A percentile compares a stretch with the other conserved stretches of the same genome.
phyloP scores from a whole-genome alignment of 2,329 filamentous ascomycete genomes.

The Beauveria pseudobassiana region DNA sequence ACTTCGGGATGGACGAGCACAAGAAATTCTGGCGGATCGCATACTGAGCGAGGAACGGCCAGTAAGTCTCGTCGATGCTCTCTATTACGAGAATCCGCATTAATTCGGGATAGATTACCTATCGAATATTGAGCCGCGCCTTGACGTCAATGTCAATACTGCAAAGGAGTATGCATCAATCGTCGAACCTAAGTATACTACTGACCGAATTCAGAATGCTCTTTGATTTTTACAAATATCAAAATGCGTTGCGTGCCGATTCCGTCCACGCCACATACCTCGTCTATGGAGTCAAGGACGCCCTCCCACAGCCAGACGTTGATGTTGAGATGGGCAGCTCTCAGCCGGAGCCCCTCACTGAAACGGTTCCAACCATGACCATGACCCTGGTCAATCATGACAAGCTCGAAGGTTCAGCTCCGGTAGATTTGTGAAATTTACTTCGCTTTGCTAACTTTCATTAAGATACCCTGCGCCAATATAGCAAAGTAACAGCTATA shows the following conservation, averaged over 20 bases:
- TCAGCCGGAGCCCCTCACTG: constrained; percentile 41
- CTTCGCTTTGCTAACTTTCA: not conserved
- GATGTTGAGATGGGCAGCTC: constrained; percentile 67
- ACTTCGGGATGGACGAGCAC: constrained; percentile 49
- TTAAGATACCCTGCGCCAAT: constrained; percentile 46
- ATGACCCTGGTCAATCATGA: constrained; percentile 67
- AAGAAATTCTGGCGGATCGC: constrained; percentile 66
- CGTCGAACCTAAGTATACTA: constrained; percentile 38
- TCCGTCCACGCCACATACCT: constrained; percentile 91
- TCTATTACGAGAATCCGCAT: not conserved
- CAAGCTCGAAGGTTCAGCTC: constrained; percentile 53
- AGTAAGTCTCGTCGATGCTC: constrained; percentile 36
- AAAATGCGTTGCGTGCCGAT: constrained; percentile 66
- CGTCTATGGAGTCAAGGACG: constrained; percentile 60
- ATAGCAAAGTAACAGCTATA: constrained; percentile 67
- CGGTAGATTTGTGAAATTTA: not conserved
- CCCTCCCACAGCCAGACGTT: constrained; percentile 39
- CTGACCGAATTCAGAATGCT: constrained; percentile 56
- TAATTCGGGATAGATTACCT: constrained; percentile 60
- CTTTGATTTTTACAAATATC: constrained; percentile 72
- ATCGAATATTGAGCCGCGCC: constrained; percentile 74
- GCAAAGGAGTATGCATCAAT: constrained; percentile 69
- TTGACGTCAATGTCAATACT: constrained; percentile 74
- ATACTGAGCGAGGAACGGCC: constrained; percentile 69
- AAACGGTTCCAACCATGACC: constrained; percentile 46